These are phyloP conservation scores for Clarireedia sp. DNA, from an alignment of 2,329 filamentous ascomycete species.

Conservation along the genomic window DNA sequence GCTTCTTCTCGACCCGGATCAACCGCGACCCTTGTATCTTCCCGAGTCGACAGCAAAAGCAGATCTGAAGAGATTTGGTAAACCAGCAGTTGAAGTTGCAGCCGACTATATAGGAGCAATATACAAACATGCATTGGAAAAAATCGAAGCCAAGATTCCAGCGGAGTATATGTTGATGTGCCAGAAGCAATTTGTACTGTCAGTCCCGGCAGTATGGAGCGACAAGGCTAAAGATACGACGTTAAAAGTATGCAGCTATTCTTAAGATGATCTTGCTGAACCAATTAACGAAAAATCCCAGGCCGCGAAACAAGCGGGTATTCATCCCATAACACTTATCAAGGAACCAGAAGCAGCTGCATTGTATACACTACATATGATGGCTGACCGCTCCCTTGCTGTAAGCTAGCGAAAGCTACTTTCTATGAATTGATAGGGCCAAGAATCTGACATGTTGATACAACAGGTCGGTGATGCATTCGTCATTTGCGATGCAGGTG, in stretches of 20 bases:
- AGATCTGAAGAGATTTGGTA: constrained; percentile 34
- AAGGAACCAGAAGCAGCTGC: constrained; percentile 18
- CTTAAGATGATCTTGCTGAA: neutral
- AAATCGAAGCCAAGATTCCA: constrained; percentile 38
- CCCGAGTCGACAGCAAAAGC: constrained; percentile 18
- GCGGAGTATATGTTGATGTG: constrained; percentile 36
- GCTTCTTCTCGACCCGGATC: constrained; percentile 23
- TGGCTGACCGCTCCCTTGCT: constrained; percentile 5
- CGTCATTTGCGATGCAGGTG: constrained; percentile 28
- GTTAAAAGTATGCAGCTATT: constrained; percentile 32
- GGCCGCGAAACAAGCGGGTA: constrained; percentile 12
- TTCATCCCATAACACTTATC: constrained; percentile 8
- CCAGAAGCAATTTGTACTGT: constrained; percentile 46
- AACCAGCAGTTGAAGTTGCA: constrained; percentile 44
- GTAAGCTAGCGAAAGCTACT: constrained; percentile 13
- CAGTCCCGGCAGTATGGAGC: constrained; percentile 52
- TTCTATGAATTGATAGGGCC: constrained; percentile 8
- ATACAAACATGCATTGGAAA: constrained; percentile 39
- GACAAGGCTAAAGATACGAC: constrained; percentile 46
- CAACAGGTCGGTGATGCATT: constrained; percentile 24
- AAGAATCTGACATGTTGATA: neutral
- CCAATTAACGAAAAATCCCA: neutral
- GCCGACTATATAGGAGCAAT: constrained; percentile 24
- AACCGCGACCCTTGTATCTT: constrained; percentile 15
- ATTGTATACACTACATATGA: constrained; percentile 12